Evolutionary conservation across 176 grass and related monocot genomes (phyloP).

Genomic region (Stipa capillata): DNA sequence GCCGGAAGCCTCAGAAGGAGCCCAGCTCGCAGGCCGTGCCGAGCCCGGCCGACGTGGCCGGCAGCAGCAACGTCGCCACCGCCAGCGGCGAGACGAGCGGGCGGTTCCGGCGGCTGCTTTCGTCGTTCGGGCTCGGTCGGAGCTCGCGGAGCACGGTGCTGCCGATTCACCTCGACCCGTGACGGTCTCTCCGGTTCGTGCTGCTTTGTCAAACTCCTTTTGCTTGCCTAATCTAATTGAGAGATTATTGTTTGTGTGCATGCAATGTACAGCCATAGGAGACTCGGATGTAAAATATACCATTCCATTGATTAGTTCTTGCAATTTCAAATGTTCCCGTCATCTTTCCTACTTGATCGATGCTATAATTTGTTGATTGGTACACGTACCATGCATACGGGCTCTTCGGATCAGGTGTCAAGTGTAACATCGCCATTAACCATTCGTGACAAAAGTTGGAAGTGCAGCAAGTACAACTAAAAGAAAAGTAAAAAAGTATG

Average conservation of each 20-base stretch:
- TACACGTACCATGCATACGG: background rate
- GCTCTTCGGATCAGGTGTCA: constrained; percentile 17
- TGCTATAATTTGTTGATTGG: background rate
- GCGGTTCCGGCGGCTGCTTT: constrained; percentile 59
- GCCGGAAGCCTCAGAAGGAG: constrained; percentile 33
- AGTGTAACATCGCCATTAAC: background rate
- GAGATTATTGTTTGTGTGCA: background rate
- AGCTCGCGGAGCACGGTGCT: constrained; percentile 75
- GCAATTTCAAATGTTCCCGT: background rate
- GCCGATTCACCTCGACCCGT: constrained; percentile 69
- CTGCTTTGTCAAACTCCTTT: background rate
- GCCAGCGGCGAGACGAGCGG: constrained; percentile 41
- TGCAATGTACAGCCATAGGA: constrained; percentile 40
- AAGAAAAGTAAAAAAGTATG: background rate
- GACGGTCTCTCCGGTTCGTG: constrained; percentile 12
- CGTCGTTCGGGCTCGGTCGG: constrained; percentile 86
- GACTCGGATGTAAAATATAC: background rate
- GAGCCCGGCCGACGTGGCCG: background rate
- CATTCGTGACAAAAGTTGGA: too few species aligned
- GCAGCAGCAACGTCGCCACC: background rate
- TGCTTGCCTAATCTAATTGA: background rate
- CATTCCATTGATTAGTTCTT: background rate
- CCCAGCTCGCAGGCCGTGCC: background rate
- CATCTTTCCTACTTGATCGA: background rate
- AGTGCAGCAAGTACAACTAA: background rate